These are phyloP conservation scores for Saccharomyces uvarum DNA, from an alignment of 1,139 yeast genomes.

Conservation along the genomic window DNA sequence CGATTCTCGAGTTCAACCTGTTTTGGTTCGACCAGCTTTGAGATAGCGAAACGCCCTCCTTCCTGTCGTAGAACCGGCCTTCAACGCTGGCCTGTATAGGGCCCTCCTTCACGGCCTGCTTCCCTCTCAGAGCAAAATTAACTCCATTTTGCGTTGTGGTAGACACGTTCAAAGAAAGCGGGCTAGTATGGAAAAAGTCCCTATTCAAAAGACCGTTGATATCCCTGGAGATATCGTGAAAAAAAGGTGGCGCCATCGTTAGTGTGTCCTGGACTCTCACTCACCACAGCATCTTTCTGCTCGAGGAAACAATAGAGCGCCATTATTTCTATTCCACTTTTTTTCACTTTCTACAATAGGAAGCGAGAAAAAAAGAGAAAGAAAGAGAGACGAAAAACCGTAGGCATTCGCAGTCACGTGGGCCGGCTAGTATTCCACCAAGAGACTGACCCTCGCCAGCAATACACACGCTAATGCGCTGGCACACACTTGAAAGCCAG, in stretches of 20 bases:
- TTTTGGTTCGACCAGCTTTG: constrained; percentile 98
- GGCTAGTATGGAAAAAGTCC: constrained; percentile 89
- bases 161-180: constrained; percentile 83
- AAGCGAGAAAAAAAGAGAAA: not conserved
- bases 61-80: constrained; percentile 89
- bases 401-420: not conserved
- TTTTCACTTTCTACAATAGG: not conserved
- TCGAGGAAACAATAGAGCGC: not conserved
- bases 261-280: not conserved
- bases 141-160: constrained; percentile 96
- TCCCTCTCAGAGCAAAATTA: constrained; percentile 89
- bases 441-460: not conserved
- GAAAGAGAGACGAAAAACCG: not conserved
- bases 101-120: constrained; percentile 69
- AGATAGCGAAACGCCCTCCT: constrained; percentile 85
- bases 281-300: not conserved
- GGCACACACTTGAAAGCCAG: not conserved
- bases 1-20: constrained; percentile 85
- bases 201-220: constrained; percentile 81
- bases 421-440: not conserved
- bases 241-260: constrained; percentile 62
- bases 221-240: constrained; percentile 83
- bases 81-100: constrained; percentile 84
- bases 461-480: not conserved
- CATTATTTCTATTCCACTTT: not conserved